Base-by-base conservation (phyloP, 768 basidiomycete species). In the Lyophyllum atratum region DNA sequence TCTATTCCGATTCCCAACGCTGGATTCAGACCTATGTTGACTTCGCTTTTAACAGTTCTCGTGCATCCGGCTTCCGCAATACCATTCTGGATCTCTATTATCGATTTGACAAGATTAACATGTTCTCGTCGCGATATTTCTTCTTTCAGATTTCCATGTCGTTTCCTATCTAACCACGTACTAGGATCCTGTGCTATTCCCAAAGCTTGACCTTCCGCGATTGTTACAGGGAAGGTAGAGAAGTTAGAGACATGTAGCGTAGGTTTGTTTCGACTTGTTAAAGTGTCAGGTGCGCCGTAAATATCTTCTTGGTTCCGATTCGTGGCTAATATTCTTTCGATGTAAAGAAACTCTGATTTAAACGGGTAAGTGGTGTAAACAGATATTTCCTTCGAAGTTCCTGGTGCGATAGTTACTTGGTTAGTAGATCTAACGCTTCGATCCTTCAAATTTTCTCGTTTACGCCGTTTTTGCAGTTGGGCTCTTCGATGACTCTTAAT, bases 111-210 rank as follows among this genome's bases (percentile, higher is more conserved):
- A 5, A 54, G 1, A 48, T 28, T 17, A 49, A 52, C 58, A 6
- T 45, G 54, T 39, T 22, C 24, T 6, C 40, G 17, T 34, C 54
- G 5, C 1, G 4, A 1, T 29, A 5, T n/a, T n/a, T 52, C 54
- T n/a, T 5, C 15, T 6, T 15, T 6, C 4, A 6, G 44, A 58
- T 14, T 56, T 47, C 22, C 7, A 15, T 33, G 48, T 37, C 39
- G n/a, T n/a, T n/a, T n/a, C n/a, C 28, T 47, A 34, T 67, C 66
- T 0, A 67, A 49, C 57, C 59, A 65, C 15, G 40, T 56, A 7
- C 44, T 46, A 0, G 63, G 66, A 46, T 63, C 59, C 0, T 28
- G 11, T 0, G 46, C 59, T 5, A 28, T 37, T 31, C 61, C 64
- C 0, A 67, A 29, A 3, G 59, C 49, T 31, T 67, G 59, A 2